Percentiles rank a stretch among this genome's conserved stretches.
phyloP scores from a whole-genome alignment of 495 filamentous ascomycete species.

The Penicillium malachiteum region DNA sequence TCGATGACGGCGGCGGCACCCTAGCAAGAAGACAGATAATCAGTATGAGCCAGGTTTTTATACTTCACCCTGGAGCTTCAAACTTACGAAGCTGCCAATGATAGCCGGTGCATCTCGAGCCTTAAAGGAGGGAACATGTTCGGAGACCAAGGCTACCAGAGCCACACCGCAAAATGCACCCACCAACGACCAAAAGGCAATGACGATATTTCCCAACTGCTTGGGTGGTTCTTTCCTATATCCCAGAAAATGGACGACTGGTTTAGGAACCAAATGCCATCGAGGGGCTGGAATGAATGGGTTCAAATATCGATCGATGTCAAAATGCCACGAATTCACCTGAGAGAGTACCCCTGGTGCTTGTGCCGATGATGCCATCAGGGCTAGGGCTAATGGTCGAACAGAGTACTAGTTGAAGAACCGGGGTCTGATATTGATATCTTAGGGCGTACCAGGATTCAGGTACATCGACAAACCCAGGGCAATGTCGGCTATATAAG shows the following conservation, averaged over 20 bases:
- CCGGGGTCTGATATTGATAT: not conserved
- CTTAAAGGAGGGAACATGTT: conserved; percentile 39
- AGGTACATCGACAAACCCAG: not conserved
- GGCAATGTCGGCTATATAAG: not conserved
- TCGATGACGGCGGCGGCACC: conserved; percentile 76
- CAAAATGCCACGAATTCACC: conserved; percentile 50
- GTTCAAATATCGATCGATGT: conserved; percentile 66
- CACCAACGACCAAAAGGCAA: conserved; percentile 44
- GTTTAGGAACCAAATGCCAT: conserved; percentile 38
- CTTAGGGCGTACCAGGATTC: not conserved
- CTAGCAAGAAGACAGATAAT: conserved; percentile 31
- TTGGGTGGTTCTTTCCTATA: conserved; percentile 32
- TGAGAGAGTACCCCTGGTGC: conserved; percentile 6
- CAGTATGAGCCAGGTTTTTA: not conserved
- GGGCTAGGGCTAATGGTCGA: not conserved
- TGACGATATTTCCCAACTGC: conserved; percentile 35
- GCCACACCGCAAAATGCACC: conserved; percentile 47
- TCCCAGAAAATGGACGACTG: conserved; percentile 42
- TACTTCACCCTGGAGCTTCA: not conserved
- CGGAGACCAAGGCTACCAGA: conserved; percentile 39
- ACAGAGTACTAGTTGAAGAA: not conserved
- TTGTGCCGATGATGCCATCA: conserved; percentile 10
- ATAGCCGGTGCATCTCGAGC: conserved; percentile 37
- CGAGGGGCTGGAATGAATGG: conserved; percentile 53
- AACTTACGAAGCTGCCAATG: conserved; percentile 44